These are phyloP conservation scores for Oropetium thomaeum DNA, from an alignment of 176 grass and related monocot species.

Conservation along the genomic window DNA sequence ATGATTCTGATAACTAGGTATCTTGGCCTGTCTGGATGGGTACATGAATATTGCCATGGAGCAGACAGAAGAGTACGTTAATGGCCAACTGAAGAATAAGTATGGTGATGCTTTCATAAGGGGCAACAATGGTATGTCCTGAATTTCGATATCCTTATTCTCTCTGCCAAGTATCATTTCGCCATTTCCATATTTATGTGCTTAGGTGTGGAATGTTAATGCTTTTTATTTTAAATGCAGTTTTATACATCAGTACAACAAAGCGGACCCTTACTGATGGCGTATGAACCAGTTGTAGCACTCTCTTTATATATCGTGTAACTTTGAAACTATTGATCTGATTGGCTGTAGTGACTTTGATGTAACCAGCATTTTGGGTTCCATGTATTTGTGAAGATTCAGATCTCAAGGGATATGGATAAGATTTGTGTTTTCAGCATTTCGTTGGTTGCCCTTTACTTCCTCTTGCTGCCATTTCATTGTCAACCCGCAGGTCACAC, in stretches of 20 bases:
- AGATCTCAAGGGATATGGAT: conserved; percentile 8
- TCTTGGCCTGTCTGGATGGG: conserved; percentile 87
- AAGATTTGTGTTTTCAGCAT: background rate
- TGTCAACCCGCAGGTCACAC: background rate
- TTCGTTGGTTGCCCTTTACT: background rate
- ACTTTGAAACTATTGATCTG: background rate
- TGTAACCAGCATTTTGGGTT: conserved; percentile 30
- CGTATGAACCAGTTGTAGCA: conserved; percentile 9
- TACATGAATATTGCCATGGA: conserved; percentile 99
- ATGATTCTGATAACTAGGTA: conserved; percentile 45
- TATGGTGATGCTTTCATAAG: conserved; percentile 97
- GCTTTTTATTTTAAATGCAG: conserved; percentile 37
- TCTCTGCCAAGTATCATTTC: background rate
- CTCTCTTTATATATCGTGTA: background rate
- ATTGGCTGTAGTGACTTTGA: background rate
- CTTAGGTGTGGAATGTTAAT: conserved; percentile 11
- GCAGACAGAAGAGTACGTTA: conserved; percentile 93
- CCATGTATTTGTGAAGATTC: background rate
- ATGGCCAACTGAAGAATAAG: conserved; percentile 95
- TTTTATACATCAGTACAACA: conserved; percentile 87
- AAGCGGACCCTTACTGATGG: conserved; percentile 63
- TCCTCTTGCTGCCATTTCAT: background rate
- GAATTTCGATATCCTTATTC: conserved; percentile 2
- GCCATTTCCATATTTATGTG: background rate
- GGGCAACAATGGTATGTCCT: conserved; percentile 84